Evolutionary conservation across 1,139 yeast genomes (phyloP).

Genomic region (Yamadazyma atlantica): DNA sequence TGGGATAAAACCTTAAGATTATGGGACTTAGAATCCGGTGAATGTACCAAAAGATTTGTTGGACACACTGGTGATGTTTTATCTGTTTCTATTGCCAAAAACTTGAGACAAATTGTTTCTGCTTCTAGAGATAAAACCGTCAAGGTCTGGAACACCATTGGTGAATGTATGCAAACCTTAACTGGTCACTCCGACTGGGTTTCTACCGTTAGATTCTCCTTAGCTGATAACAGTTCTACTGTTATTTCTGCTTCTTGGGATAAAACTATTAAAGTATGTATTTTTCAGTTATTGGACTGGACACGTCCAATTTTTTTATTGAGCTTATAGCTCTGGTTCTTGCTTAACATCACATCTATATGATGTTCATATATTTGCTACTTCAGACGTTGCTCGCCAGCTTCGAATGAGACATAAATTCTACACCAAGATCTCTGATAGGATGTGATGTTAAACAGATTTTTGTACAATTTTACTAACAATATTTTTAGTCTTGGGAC

Average conservation of each 20-base stretch:
- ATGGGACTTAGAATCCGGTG: conserved; percentile 97
- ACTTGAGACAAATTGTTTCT: conserved; percentile 97
- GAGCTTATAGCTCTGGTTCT: too few species aligned
- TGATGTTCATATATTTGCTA: conserved; percentile 95
- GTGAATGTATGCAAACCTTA: conserved; percentile 96
- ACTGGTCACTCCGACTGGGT: conserved; percentile 99
- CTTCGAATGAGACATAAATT: conserved; percentile 90
- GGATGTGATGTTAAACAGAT: too few species aligned
- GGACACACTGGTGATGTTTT: conserved; percentile 98
- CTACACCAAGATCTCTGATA: conserved; percentile 99
- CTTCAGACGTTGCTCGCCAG: conserved; percentile 83
- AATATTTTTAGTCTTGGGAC: conserved; percentile 81
- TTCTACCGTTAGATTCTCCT: conserved; percentile 94
- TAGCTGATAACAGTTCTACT: conserved; percentile 67
- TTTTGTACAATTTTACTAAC: conserved; percentile 17
- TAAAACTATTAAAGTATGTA: conserved; percentile 97
- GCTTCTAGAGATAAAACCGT: conserved; percentile 99
- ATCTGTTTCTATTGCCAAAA: conserved; percentile 94
- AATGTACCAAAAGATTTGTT: conserved; percentile 90
- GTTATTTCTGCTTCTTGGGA: conserved; percentile 99
- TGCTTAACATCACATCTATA: too few species aligned
- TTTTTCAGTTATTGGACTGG: too few species aligned
- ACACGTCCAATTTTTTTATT: too few species aligned
- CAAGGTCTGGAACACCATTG: conserved; percentile 99
- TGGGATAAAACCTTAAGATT: conserved; percentile 99